These are phyloP conservation scores for Ceratobasidium theobromae DNA, from an alignment of 1,284 basidiomycete genomes.

Conservation along the genomic window DNA sequence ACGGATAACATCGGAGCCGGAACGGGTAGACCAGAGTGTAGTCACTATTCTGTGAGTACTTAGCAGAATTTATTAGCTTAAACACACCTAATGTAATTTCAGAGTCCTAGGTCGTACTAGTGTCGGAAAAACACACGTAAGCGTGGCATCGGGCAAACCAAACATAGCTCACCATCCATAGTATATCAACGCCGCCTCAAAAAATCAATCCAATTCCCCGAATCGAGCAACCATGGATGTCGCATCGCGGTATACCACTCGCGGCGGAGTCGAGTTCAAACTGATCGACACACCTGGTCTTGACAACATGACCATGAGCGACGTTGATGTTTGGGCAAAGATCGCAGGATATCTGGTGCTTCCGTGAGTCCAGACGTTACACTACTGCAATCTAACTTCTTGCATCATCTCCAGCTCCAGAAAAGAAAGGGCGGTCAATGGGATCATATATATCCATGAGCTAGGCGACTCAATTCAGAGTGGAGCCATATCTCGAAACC, in stretches of 20 bases:
- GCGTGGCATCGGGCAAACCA: not conserved
- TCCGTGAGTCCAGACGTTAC: not conserved
- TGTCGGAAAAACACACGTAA: slow-evolving; percentile 10
- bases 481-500: not conserved
- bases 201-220: not conserved
- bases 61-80: not conserved
- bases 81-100: not conserved
- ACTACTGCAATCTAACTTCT: not conserved
- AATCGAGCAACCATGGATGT: not conserved
- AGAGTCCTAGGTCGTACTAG: slow-evolving; percentile 8
- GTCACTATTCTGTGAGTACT: not conserved
- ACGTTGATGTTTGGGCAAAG: not conserved
- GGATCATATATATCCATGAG: slow-evolving; percentile 17
- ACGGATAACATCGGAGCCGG: not conserved
- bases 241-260: not conserved
- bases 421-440: not conserved
- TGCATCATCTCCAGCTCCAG: not conserved
- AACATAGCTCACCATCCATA: not conserved
- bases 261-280: not conserved
- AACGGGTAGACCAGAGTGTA: not conserved
- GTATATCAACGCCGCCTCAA: not conserved
- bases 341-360: not conserved
- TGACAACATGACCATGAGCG: slow-evolving; percentile 4
- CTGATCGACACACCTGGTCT: slow-evolving; percentile 23
- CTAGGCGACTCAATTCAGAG: not conserved